Conservation (phyloP, 129 eudicot genomes). For the Lonicera japonica region DNA sequence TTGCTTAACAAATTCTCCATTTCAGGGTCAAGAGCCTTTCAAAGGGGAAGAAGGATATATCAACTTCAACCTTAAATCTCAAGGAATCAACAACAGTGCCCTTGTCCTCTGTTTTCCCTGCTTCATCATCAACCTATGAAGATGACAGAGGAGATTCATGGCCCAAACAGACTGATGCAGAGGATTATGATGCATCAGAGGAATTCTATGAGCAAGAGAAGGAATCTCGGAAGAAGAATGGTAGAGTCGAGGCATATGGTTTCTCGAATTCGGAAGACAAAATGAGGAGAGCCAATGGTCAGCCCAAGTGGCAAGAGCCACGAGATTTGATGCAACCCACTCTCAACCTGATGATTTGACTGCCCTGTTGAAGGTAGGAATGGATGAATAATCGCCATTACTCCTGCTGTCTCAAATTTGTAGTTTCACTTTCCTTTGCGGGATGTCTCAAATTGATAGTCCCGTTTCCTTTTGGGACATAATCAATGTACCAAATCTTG, state of each 20-base stretch:
- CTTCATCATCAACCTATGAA: conserved; percentile 19
- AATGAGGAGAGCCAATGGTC: conserved; percentile 16
- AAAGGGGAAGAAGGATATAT: conserved; percentile 54
- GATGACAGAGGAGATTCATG: conserved; percentile 35
- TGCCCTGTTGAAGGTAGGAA: conserved; percentile 44
- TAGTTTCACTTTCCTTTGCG: too few species aligned
- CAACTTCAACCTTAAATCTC: conserved; percentile 35
- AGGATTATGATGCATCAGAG: conserved; percentile 33
- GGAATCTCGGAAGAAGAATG: conserved; percentile 1
- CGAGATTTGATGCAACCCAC: conserved; percentile 11
- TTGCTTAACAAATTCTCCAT: neutral
- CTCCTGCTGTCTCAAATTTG: too few species aligned
- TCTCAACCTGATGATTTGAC: conserved; percentile 29
- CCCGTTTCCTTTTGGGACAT: too few species aligned
- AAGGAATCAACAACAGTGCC: conserved; percentile 39
- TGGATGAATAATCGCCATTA: too few species aligned
- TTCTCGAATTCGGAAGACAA: conserved; percentile 16
- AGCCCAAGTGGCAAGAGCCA: conserved; percentile 12
- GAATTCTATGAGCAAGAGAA: conserved; percentile 22
- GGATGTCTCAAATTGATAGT: too few species aligned
- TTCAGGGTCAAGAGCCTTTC: conserved; percentile 71
- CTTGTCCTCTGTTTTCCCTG: conserved; percentile 19
- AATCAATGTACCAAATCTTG: too few species aligned
- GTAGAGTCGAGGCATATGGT: conserved; percentile 2
- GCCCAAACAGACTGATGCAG: conserved; percentile 33